Percentiles rank a stretch among this genome's conserved stretches.
Evolutionary conservation across 2,329 filamentous ascomycete species (phyloP).

Genomic region (Arthrobotrys sinensis): DNA sequence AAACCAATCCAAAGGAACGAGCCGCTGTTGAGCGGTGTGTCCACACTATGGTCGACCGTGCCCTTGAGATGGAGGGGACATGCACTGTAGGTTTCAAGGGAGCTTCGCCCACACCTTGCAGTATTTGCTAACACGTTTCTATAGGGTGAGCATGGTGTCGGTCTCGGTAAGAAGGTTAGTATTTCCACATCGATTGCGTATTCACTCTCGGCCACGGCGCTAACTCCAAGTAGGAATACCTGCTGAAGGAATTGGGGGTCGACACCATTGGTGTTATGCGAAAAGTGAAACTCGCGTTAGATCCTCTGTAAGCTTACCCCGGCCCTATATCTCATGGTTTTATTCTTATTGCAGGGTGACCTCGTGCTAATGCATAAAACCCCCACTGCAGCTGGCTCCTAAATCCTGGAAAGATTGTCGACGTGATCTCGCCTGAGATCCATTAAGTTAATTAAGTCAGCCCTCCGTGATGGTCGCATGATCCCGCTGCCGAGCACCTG

Average conservation of each 20-base stretch:
- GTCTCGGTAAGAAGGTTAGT: conserved; percentile 81
- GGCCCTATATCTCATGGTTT: conserved; percentile 8
- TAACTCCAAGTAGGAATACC: conserved; percentile 70
- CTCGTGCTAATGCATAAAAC: conserved; percentile 34
- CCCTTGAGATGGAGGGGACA: conserved; percentile 92
- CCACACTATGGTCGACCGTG: conserved; percentile 90
- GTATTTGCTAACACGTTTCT: conserved; percentile 37
- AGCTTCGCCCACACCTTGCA: conserved; percentile 7
- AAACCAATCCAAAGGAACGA: conserved; percentile 77
- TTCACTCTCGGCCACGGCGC: not conserved
- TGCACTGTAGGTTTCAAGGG: conserved; percentile 73
- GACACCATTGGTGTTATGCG: conserved; percentile 89
- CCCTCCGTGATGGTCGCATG: conserved; percentile 27
- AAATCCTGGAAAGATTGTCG: conserved; percentile 94
- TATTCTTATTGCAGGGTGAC: conserved; percentile 12
- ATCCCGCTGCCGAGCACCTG: conserved; percentile 23
- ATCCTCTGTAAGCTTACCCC: conserved; percentile 72
- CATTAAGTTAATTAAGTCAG: conserved; percentile 26
- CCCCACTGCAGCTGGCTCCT: conserved; percentile 77
- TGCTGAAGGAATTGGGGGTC: conserved; percentile 83
- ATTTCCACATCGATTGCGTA: conserved; percentile 3
- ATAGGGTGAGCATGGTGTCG: conserved; percentile 84
- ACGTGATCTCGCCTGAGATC: conserved; percentile 68
- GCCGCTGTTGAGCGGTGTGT: conserved; percentile 85
- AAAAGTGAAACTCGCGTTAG: conserved; percentile 83